These are phyloP conservation scores for Linum usitatissimum DNA, from an alignment of 345 rosid genomes.

Conservation along the genomic window DNA sequence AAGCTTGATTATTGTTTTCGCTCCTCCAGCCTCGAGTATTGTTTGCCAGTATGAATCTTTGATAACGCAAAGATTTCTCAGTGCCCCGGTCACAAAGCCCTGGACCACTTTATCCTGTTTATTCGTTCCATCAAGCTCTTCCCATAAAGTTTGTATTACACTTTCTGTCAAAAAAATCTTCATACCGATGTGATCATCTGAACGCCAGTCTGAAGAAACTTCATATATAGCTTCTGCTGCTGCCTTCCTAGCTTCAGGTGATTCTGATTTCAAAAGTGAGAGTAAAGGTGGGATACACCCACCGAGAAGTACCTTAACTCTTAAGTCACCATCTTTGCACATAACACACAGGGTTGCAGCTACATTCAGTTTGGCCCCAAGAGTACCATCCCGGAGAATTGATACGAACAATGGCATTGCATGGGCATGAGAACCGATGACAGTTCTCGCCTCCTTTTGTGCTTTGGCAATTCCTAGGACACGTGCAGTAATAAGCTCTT, in stretches of 20 bases:
- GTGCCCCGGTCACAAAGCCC: conserved; percentile 76
- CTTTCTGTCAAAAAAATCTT: conserved; percentile 83
- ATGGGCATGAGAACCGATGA: conserved; percentile 60
- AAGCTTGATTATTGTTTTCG: conserved; percentile 57
- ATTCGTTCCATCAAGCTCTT: conserved; percentile 46
- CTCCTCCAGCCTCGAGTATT: conserved; percentile 64
- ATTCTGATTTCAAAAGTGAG: conserved; percentile 63
- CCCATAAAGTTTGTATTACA: conserved; percentile 76
- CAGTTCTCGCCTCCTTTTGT: conserved; percentile 59
- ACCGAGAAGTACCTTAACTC: conserved; percentile 72
- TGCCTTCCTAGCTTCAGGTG: conserved; percentile 58
- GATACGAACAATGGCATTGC: conserved; percentile 85
- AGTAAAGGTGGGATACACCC: conserved; percentile 88
- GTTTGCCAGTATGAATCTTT: conserved; percentile 66
- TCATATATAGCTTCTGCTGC: conserved; percentile 77
- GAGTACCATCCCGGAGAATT: conserved; percentile 62
- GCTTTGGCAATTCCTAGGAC: conserved; percentile 55
- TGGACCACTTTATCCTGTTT: conserved; percentile 64
- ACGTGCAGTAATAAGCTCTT: conserved; percentile 65
- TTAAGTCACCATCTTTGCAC: conserved; percentile 69
- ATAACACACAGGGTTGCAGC: conserved; percentile 52
- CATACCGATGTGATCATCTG: conserved; percentile 73
- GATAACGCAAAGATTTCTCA: conserved; percentile 76
- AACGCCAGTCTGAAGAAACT: conserved; percentile 68
- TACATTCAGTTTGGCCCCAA: conserved; percentile 57